These are phyloP conservation scores for Fusarium armeniacum DNA, from an alignment of 2,329 filamentous ascomycete genomes.

Conservation along the genomic window DNA sequence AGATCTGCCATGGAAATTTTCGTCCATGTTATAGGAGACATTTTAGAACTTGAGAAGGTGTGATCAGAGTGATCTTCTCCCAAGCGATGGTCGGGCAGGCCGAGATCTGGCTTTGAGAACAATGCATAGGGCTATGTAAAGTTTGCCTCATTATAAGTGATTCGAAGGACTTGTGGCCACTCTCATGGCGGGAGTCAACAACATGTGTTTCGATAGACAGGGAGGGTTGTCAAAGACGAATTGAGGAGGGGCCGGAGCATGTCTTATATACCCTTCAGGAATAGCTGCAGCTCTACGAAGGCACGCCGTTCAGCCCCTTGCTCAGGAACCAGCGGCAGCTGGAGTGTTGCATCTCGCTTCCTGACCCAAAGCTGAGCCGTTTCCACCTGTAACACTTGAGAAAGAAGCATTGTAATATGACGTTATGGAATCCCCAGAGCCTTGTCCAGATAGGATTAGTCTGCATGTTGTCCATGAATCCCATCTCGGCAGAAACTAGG, in stretches of 20 bases:
- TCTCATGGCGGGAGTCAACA: too few relatives aligned
- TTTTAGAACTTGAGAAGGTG: background rate
- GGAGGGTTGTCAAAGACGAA: background rate
- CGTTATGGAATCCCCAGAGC: accelerated
- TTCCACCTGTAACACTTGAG: background rate
- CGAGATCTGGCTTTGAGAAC: background rate
- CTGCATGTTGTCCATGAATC: background rate
- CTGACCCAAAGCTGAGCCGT: background rate
- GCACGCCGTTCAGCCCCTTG: background rate
- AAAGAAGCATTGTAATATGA: background rate
- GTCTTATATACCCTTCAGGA: conserved; percentile 3
- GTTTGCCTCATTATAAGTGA: background rate
- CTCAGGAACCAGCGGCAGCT: background rate
- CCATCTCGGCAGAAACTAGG: accelerated
- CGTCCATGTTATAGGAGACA: too few relatives aligned
- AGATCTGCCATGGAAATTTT: background rate
- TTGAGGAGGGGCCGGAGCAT: accelerated
- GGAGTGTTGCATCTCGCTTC: background rate
- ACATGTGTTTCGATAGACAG: accelerated
- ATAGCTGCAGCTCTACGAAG: background rate
- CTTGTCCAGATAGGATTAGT: background rate
- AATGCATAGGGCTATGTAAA: background rate
- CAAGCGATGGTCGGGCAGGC: background rate
- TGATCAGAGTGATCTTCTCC: background rate
- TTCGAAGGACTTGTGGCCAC: background rate